A percentile compares a stretch with the other conserved stretches of the same genome.
phyloP scores from a whole-genome alignment of 148 eudicot species.

The Nepenthes gracilis region DNA sequence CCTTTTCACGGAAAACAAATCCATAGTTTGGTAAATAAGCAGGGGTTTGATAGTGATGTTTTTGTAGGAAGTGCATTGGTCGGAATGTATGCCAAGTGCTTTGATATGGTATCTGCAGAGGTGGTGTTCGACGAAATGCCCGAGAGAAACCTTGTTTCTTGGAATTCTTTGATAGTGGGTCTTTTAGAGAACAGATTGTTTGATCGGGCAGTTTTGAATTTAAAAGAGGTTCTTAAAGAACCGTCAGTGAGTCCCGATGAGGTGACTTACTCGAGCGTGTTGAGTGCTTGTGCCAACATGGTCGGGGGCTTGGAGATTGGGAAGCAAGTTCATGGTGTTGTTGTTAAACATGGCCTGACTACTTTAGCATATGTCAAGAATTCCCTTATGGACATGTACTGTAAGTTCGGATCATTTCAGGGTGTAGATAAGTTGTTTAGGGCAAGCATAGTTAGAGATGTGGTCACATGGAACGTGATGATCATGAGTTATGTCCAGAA shows the following conservation, averaged over 20 bases:
- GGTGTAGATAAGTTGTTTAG: conserved; percentile 27
- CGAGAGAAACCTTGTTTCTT: conserved; percentile 26
- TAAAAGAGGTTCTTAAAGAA: conserved; percentile 21
- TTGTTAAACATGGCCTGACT: conserved; percentile 24
- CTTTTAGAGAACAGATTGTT: conserved; percentile 15
- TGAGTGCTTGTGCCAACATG: conserved; percentile 44
- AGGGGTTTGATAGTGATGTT: conserved; percentile 30
- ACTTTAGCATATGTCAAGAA: conserved; percentile 27
- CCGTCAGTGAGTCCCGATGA: conserved; percentile 16
- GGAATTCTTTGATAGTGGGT: conserved; percentile 42
- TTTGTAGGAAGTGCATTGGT: conserved; percentile 43
- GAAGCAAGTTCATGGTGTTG: conserved; percentile 30
- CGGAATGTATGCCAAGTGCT: conserved; percentile 38
- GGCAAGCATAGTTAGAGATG: conserved; percentile 22
- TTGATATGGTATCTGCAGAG: conserved; percentile 19
- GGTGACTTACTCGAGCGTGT: conserved; percentile 35
- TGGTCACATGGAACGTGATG: conserved; percentile 44
- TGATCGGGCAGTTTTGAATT: conserved; percentile 17
- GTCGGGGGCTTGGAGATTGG: conserved; percentile 19
- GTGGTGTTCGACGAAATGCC: conserved; percentile 37
- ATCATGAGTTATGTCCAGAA: conserved; percentile 26
- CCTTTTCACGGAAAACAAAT: conserved; percentile 28
- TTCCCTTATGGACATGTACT: conserved; percentile 46
- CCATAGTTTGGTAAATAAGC: conserved; percentile 31
- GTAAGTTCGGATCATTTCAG: conserved; percentile 23